Evolutionary conservation across 2,329 filamentous ascomycete genomes (phyloP).

Genomic region (Talaromyces sp.): DNA sequence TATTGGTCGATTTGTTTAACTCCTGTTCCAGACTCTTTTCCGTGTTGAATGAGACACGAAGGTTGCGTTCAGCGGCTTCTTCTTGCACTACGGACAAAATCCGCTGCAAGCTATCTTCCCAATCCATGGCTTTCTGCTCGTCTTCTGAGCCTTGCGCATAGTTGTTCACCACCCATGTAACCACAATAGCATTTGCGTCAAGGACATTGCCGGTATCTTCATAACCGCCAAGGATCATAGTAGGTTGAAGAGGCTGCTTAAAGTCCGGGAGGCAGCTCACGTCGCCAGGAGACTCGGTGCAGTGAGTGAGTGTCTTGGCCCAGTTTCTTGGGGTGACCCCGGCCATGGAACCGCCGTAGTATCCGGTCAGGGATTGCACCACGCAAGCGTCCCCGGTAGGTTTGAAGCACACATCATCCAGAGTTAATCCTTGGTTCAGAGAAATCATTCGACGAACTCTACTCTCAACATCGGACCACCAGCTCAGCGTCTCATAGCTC

Average conservation of each 20-base stretch:
- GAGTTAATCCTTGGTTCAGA: constrained; percentile 59
- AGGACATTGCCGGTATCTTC: constrained; percentile 59
- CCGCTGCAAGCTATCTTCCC: constrained; percentile 74
- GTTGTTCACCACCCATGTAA: constrained; percentile 94
- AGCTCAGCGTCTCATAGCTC: constrained; percentile 79
- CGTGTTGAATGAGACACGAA: constrained; percentile 89
- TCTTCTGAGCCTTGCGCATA: constrained; percentile 67
- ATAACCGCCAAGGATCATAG: constrained; percentile 81
- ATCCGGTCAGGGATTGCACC: constrained; percentile 86
- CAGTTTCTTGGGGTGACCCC: constrained; percentile 64
- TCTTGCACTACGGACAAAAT: constrained; percentile 71
- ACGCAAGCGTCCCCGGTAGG: constrained; percentile 86
- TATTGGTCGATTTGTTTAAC: constrained; percentile 96
- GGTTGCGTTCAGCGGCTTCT: constrained; percentile 71
- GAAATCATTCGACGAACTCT: constrained; percentile 71
- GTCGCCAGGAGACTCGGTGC: constrained; percentile 70
- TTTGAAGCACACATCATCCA: constrained; percentile 90
- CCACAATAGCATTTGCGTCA: constrained; percentile 74
- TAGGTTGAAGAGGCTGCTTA: constrained; percentile 79
- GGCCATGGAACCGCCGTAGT: constrained; percentile 67
- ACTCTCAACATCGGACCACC: constrained; percentile 91
- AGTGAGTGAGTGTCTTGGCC: constrained; percentile 67
- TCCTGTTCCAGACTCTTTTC: constrained; percentile 94
- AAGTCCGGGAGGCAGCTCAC: constrained; percentile 77
- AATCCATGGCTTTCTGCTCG: constrained; percentile 75